A percentile compares a stretch with the other conserved stretches of the same genome.
Conservation (phyloP, 306 rosid species). For the Adenanthera pavonina region DNA sequence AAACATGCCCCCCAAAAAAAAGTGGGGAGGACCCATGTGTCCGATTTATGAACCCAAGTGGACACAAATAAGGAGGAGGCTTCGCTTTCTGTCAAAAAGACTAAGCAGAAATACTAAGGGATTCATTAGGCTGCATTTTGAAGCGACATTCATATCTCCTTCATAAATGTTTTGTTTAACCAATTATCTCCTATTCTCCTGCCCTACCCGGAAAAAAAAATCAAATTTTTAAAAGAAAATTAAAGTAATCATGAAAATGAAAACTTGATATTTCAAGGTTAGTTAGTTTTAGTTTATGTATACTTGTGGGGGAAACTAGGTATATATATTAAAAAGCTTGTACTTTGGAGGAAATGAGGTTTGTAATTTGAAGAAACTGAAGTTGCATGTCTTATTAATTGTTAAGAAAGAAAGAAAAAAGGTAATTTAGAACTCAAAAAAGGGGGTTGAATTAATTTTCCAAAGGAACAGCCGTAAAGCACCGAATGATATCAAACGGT, state of each 20-base stretch:
- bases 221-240: not conserved
- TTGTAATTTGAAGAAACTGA: not conserved
- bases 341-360: not conserved
- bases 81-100: conserved; percentile 18
- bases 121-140: conserved; percentile 15
- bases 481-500: conserved; percentile 45
- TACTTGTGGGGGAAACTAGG: not conserved
- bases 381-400: not conserved
- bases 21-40: conserved; percentile 45
- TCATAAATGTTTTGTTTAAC: conserved; percentile 42
- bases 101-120: conserved; percentile 27
- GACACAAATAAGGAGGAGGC: conserved; percentile 28
- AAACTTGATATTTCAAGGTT: not conserved
- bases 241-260: not conserved
- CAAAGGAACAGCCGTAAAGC: conserved; percentile 41
- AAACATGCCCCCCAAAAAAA: not conserved
- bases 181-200: conserved; percentile 14
- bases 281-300: not conserved
- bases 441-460: conserved; percentile 31
- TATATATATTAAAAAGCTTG: not conserved
- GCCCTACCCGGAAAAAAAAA: not conserved
- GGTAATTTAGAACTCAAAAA: conserved; percentile 28
- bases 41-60: conserved; percentile 23
- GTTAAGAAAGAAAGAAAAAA: not conserved
- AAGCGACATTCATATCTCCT: conserved; percentile 28